These are phyloP conservation scores for Geum urbanum DNA, from an alignment of 306 rosid genomes.

Conservation along the genomic window DNA sequence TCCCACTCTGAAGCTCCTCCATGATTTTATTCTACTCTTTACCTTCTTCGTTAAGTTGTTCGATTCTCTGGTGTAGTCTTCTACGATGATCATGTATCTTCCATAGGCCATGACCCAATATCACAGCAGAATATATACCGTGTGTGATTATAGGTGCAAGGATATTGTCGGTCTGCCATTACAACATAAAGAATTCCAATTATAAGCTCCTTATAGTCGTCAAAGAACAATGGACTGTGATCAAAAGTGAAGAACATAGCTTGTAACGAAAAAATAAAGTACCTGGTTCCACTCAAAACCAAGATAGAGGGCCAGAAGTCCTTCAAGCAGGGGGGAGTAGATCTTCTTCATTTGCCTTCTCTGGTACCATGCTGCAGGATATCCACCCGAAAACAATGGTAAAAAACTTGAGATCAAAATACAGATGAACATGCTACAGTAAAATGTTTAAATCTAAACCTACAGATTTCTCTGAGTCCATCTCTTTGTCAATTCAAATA, in stretches of 20 bases:
- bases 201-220: constrained; percentile 21
- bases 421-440: neutral
- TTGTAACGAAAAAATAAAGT: constrained; percentile 9
- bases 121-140: constrained; percentile 86
- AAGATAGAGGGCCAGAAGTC: constrained; percentile 85
- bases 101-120: constrained; percentile 95
- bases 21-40: constrained; percentile 29
- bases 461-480: neutral
- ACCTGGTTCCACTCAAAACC: constrained; percentile 98
- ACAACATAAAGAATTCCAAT: constrained; percentile 13
- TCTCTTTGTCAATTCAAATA: neutral
- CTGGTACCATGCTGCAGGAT: constrained; percentile 83
- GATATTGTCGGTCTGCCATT: constrained; percentile 72
- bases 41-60: constrained; percentile 57
- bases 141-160: constrained; percentile 93
- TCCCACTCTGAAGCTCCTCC: constrained; percentile 20
- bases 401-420: neutral
- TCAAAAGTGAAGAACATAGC: neutral
- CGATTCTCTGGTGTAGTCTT: constrained; percentile 70
- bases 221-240: neutral
- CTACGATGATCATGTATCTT: constrained; percentile 85
- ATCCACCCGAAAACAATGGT: constrained; percentile 20
- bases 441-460: neutral
- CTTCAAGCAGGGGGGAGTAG: constrained; percentile 94
- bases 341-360: constrained; percentile 88